These are phyloP conservation scores for Ulota crispa DNA, from an alignment of 225 moss, liverwort and hornwort species.

Conservation along the genomic window DNA sequence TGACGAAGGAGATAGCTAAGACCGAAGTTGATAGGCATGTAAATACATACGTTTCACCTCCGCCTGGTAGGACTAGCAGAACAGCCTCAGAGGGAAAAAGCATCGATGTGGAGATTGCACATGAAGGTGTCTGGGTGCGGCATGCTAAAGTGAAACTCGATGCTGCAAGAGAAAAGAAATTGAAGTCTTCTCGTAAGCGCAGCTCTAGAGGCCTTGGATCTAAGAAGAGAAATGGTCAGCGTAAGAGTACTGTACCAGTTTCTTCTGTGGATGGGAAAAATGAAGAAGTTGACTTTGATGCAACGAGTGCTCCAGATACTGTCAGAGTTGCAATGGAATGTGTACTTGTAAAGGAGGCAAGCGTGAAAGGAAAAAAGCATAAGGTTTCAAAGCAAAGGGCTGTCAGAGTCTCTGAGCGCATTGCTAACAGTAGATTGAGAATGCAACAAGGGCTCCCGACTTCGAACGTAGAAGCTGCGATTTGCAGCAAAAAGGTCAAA, in stretches of 20 bases:
- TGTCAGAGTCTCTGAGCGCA: slow-evolving; percentile 44
- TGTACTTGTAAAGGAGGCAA: slow-evolving; percentile 11
- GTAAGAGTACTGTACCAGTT: slow-evolving; percentile 17
- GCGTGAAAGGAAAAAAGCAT: slow-evolving; percentile 16
- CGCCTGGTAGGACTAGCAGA: not conserved
- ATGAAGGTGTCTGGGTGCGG: slow-evolving; percentile 46
- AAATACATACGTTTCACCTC: not conserved
- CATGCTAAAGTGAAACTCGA: slow-evolving; percentile 52
- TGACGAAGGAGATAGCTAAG: slow-evolving; percentile 22
- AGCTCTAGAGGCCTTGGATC: slow-evolving; percentile 14
- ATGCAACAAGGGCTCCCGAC: slow-evolving; percentile 31
- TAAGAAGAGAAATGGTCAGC: slow-evolving; percentile 26
- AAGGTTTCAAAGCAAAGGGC: slow-evolving; percentile 29
- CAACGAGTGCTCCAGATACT: slow-evolving; percentile 11
- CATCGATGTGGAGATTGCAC: slow-evolving; percentile 13
- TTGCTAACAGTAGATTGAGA: slow-evolving; percentile 45
- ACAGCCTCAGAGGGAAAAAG: not conserved
- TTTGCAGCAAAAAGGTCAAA: slow-evolving; percentile 23
- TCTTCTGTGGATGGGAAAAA: slow-evolving; percentile 12
- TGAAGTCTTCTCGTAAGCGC: slow-evolving; percentile 25
- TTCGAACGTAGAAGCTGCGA: slow-evolving; percentile 19
- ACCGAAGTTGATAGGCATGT: not conserved
- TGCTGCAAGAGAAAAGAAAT: slow-evolving; percentile 42
- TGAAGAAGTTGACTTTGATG: slow-evolving; percentile 15
- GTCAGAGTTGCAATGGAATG: slow-evolving; percentile 3